Percentiles rank a stretch among this genome's conserved stretches.
Evolutionary conservation across 140 eudicot genomes (phyloP).

Genomic region (Cichorium intybus): DNA sequence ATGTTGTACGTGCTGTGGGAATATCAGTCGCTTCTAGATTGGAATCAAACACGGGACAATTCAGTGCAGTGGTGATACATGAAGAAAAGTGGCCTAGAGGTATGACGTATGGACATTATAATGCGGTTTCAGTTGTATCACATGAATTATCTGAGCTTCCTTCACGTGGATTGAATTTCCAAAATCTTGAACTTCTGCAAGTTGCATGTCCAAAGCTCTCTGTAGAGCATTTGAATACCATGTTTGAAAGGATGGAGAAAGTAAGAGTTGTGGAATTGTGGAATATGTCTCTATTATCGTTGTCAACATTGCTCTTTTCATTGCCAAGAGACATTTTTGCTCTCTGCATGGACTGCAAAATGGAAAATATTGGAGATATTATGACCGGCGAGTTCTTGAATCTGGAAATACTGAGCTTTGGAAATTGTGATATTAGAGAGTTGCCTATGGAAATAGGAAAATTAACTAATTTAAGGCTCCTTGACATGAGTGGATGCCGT

Average conservation of each 20-base stretch:
- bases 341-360: slow-evolving; percentile 30
- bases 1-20: slow-evolving; percentile 41
- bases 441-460: slow-evolving; percentile 31
- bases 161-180: slow-evolving; percentile 16
- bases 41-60: slow-evolving; percentile 10
- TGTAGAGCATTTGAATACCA: slow-evolving; percentile 21
- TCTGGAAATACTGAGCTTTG: slow-evolving; percentile 39
- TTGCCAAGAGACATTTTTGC: slow-evolving; percentile 29
- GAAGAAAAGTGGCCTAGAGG: slow-evolving; percentile 39
- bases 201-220: slow-evolving; percentile 31
- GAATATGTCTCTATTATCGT: slow-evolving; percentile 28
- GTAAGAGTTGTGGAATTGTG: slow-evolving; percentile 35
- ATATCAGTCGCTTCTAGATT: slow-evolving; percentile 33
- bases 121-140: slow-evolving; percentile 39
- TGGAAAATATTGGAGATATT: slow-evolving; percentile 33
- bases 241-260: slow-evolving; percentile 25
- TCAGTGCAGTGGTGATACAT: slow-evolving; percentile 32
- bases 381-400: slow-evolving; percentile 27
- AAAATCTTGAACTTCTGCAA: slow-evolving; percentile 32
- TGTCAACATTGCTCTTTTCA: slow-evolving; percentile 21
- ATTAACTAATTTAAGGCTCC: slow-evolving; percentile 28
- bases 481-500: slow-evolving; percentile 33
- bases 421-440: slow-evolving; percentile 27
- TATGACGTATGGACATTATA: slow-evolving; percentile 6
- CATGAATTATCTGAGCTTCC: slow-evolving; percentile 37